Percentiles rank a stretch among this genome's conserved stretches.
phyloP scores from a whole-genome alignment of 108 stramenopile genomes.

The Mediolabrus comicus region DNA sequence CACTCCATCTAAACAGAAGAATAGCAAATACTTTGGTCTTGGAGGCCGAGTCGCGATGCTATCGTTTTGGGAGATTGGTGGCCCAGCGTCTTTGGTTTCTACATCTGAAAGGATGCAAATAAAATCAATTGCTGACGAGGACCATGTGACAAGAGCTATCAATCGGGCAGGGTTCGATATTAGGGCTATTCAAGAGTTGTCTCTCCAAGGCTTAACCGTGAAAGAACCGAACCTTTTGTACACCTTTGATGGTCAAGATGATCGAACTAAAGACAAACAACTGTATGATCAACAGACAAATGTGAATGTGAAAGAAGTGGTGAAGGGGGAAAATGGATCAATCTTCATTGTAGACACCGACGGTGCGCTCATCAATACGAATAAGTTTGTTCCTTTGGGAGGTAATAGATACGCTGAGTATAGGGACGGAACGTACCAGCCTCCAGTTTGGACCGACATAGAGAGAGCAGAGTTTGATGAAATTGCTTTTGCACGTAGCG shows the following conservation, averaged over 20 bases:
- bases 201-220: slow-evolving; percentile 24
- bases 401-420: slow-evolving; percentile 67
- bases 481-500: slow-evolving; percentile 27
- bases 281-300: not conserved
- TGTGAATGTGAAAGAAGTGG: slow-evolving; percentile 9
- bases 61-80: slow-evolving; percentile 39
- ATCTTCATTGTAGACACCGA: slow-evolving; percentile 3
- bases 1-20: not conserved
- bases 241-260: slow-evolving; percentile 35
- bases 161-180: slow-evolving; percentile 28
- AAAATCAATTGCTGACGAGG: slow-evolving; percentile 27
- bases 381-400: slow-evolving; percentile 44
- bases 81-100: slow-evolving; percentile 3
- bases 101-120: slow-evolving; percentile 20
- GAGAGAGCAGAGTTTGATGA: slow-evolving; percentile 30
- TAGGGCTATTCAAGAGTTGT: slow-evolving; percentile 20
- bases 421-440: slow-evolving; percentile 31
- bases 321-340: slow-evolving; percentile 13
- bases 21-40: slow-evolving; percentile 8
- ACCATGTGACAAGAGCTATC: slow-evolving; percentile 30
- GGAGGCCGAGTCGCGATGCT: slow-evolving; percentile 37
- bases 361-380: not conserved
- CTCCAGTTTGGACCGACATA: slow-evolving; percentile 16
- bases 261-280: not conserved
- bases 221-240: slow-evolving; percentile 34